Evolutionary conservation across 257 asterid species (phyloP).

Genomic region (Vinca minor): DNA sequence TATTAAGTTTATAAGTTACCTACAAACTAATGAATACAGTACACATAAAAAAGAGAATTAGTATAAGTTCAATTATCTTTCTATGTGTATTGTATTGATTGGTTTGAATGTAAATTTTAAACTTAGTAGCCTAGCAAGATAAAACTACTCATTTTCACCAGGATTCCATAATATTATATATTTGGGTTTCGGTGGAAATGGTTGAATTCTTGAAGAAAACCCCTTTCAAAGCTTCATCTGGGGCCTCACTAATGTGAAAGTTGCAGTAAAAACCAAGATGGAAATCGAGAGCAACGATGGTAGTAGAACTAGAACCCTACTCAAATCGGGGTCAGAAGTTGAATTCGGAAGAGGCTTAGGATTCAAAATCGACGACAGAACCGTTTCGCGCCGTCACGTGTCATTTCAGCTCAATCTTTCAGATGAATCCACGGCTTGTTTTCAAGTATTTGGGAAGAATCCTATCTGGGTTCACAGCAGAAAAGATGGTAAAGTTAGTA

Average conservation of each 20-base stretch:
- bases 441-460: slow-evolving; percentile 65
- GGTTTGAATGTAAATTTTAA: too few relatives aligned
- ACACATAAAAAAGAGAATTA: too few relatives aligned
- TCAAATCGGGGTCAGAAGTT: slow-evolving; percentile 33
- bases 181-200: too few relatives aligned
- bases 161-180: too few relatives aligned
- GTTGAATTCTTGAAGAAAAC: too few relatives aligned
- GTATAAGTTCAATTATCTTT: too few relatives aligned
- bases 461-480: slow-evolving; percentile 53
- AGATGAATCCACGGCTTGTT: slow-evolving; percentile 25
- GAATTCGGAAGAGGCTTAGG: slow-evolving; percentile 49
- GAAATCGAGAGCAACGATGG: slow-evolving; percentile 42
- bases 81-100: too few relatives aligned
- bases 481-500: slow-evolving; percentile 32
- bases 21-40: too few relatives aligned
- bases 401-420: slow-evolving; percentile 19
- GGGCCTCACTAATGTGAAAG: not conserved
- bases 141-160: too few relatives aligned
- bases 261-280: slow-evolving; percentile 28
- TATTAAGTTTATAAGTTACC: too few relatives aligned
- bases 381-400: slow-evolving; percentile 72
- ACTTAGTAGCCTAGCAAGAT: too few relatives aligned
- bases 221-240: too few relatives aligned
- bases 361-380: slow-evolving; percentile 34
- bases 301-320: slow-evolving; percentile 22